Percentiles rank a stretch among this genome's conserved stretches.
phyloP scores from a whole-genome alignment of 2,329 filamentous ascomycete species.

The Fusarium anguioides region DNA sequence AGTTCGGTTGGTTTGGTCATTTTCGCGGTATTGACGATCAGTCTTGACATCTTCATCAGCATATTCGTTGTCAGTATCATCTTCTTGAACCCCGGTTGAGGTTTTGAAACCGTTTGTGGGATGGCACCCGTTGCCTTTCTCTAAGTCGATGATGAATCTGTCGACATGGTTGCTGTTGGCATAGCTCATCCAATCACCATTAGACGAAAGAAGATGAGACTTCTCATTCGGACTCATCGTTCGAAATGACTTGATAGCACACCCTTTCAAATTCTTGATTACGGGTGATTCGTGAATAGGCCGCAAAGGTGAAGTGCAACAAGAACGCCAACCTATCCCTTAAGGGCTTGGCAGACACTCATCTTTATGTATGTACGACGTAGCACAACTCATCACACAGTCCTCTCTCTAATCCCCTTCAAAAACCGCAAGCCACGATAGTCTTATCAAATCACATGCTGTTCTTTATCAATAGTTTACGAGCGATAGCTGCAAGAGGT shows the following conservation, averaged over 20 bases:
- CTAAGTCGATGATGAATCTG: not conserved
- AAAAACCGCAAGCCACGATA: too few species aligned
- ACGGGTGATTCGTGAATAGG: not conserved
- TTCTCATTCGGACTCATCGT: not conserved
- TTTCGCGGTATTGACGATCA: not conserved
- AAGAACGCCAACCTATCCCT: too few species aligned
- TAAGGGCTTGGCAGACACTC: not conserved
- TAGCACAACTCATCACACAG: too few species aligned
- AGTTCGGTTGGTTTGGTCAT: not conserved
- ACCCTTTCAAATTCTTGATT: not conserved
- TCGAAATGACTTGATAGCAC: not conserved
- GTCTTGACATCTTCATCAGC: not conserved
- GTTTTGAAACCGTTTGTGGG: not conserved
- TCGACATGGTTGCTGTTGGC: not conserved
- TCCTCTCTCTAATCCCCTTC: too few species aligned
- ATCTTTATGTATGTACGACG: slow-evolving; percentile 52
- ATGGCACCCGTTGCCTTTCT: not conserved
- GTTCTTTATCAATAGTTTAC: too few species aligned
- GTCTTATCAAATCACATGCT: too few species aligned
- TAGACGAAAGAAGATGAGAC: not conserved
- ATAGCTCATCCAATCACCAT: not conserved
- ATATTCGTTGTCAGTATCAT: not conserved
- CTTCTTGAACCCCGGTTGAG: too few species aligned
- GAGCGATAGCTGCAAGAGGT: too few species aligned
- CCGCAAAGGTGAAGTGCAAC: too few species aligned